These are phyloP conservation scores for Conticribra guillardii DNA, from an alignment of 108 stramenopile genomes.

Conservation along the genomic window DNA sequence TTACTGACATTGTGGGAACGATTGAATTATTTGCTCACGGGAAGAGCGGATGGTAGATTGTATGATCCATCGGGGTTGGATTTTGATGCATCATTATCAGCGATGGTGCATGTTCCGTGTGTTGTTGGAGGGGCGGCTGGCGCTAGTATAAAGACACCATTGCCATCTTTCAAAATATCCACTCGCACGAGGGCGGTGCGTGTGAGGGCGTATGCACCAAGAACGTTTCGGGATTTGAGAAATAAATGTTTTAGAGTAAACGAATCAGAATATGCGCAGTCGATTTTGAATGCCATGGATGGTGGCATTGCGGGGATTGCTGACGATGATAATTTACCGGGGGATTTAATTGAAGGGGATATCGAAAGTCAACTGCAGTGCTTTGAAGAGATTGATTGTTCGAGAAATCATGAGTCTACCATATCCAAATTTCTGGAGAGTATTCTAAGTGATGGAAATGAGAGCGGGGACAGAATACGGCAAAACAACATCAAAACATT, in stretches of 20 bases:
- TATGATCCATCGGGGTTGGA: slow-evolving; percentile 35
- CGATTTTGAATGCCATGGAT: slow-evolving; percentile 49
- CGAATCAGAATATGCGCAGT: slow-evolving; percentile 57
- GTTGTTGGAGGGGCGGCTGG: neutral
- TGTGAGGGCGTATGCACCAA: slow-evolving; percentile 63
- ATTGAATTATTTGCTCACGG: slow-evolving; percentile 14
- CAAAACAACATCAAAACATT: slow-evolving; percentile 20
- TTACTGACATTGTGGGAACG: slow-evolving; percentile 24
- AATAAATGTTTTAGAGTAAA: slow-evolving; percentile 66
- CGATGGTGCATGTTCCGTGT: slow-evolving; percentile 22
- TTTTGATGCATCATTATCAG: slow-evolving; percentile 41
- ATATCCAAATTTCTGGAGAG: no score
- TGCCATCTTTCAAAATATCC: slow-evolving; percentile 6
- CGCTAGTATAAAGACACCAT: slow-evolving; percentile 11
- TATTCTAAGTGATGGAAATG: no score
- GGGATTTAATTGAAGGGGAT: neutral
- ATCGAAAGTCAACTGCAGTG: neutral
- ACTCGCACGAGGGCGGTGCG: slow-evolving; percentile 20
- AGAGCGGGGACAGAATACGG: neutral
- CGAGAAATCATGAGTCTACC: no score
- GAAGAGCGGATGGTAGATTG: slow-evolving; percentile 1
- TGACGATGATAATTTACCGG: neutral
- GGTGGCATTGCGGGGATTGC: neutral
- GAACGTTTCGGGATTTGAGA: slow-evolving; percentile 68
- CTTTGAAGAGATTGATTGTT: no score